Base-by-base conservation (phyloP, 169 alveolate genomes). In the Eimeria sp. region DNA sequence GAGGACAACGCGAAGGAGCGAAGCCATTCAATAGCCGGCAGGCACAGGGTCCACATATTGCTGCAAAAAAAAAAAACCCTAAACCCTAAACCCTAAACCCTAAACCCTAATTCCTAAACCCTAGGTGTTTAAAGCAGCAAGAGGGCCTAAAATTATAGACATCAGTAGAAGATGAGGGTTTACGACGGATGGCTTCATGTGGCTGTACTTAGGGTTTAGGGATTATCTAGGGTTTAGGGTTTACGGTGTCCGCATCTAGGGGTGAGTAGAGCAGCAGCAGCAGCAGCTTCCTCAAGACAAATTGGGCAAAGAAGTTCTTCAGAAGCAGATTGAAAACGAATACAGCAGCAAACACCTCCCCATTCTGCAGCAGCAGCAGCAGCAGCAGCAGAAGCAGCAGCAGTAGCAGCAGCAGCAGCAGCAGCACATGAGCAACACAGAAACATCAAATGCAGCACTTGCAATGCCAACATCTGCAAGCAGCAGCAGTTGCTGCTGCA, bases 31-130 rank as follows among this genome's bases (percentile, higher is more conserved):
- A 57, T 16, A 73, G 54, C 30, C 84, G 84, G 84, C 84, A 73
- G 47, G 84, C 84, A 57, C 84, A 73, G 13, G 54, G 84, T 18
- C 51, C 84, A 43, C 84, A 73, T 22, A 73, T 73, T 0, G 54
- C 84, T 73, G 84, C 47, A n/a, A 73, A 73, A 73, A 45, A 9
- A 45, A 11, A 43, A 76, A 70, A 70, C 80, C 43, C 80, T 70
- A 70, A 20, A 70, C 80, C 90, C 72, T 54, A 82, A 58, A 82
- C 90, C 34, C 90, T 58, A 65, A 84, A 47, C 75, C 75, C 78
- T n/a, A 84, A 84, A 34, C 75, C 54, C 54, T 84, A 83, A n/a
- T 34, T 2, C 72, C 72, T 57, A 58, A 61, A 83, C 70, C 72
- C 75, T 58, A 83, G 76, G 22, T 65, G 18, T 27, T 65, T 16